Percentiles rank a stretch among this genome's conserved stretches.
Conservation (phyloP, 441 rosid species). For the Geranium incanum region DNA sequence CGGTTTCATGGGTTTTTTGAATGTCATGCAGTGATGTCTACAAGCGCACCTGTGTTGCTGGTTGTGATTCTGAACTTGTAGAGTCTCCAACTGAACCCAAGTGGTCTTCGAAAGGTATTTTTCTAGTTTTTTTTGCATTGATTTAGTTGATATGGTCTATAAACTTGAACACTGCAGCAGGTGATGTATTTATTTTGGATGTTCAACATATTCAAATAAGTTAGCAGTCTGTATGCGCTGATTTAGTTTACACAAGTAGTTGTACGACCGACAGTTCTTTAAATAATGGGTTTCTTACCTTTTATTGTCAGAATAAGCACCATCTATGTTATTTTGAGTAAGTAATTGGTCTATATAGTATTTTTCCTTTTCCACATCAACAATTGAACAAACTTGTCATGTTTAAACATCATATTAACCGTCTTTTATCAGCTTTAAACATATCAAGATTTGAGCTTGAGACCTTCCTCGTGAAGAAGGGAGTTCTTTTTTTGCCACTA, state of each 20-base stretch:
- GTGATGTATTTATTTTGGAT: background rate
- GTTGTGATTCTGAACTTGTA: constrained; percentile 49
- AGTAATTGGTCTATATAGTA: background rate
- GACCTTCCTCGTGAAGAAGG: too few species aligned
- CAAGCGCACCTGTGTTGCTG: constrained; percentile 70
- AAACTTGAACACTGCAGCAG: background rate
- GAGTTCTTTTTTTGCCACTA: too few species aligned
- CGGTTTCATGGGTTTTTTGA: constrained; percentile 17
- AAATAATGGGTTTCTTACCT: background rate
- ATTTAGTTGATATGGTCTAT: background rate
- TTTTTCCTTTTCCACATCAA: background rate
- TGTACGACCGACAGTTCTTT: background rate
- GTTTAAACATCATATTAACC: background rate
- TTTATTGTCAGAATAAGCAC: background rate
- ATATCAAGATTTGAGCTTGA: too few species aligned
- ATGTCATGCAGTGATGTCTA: constrained; percentile 48
- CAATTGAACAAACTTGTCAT: constrained; percentile 1
- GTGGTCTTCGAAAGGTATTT: constrained; percentile 77
- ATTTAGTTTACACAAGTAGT: background rate
- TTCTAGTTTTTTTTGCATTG: background rate
- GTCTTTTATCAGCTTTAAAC: too few species aligned
- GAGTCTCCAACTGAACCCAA: constrained; percentile 93
- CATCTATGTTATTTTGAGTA: background rate
- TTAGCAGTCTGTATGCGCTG: background rate
- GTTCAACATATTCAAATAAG: background rate